phyloP scores from a whole-genome alignment of 768 basidiomycete species.

The Pulveroboletus sp. region DNA sequence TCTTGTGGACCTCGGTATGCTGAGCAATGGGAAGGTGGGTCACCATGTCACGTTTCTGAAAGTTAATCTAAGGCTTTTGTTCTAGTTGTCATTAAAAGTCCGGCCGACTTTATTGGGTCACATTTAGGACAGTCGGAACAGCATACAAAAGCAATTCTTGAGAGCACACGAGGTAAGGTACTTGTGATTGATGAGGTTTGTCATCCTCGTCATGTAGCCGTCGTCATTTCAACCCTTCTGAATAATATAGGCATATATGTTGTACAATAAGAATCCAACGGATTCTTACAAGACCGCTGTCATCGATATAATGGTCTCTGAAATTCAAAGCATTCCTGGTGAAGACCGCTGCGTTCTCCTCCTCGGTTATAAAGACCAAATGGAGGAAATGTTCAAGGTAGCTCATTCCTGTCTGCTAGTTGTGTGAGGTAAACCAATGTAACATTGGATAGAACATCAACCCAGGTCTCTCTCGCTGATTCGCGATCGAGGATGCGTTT shows the following conservation, averaged over 20 bases:
- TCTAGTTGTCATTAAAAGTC: constrained; percentile 62
- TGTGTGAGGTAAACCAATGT: not conserved
- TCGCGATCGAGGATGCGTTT: constrained; percentile 66
- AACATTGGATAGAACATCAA: constrained; percentile 57
- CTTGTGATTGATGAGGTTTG: constrained; percentile 67
- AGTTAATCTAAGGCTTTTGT: not conserved
- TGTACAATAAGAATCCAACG: constrained; percentile 40
- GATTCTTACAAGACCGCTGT: constrained; percentile 64
- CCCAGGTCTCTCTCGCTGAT: constrained; percentile 61
- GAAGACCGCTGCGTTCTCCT: constrained; percentile 68
- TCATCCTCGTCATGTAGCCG: not conserved
- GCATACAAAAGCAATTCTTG: constrained; percentile 62
- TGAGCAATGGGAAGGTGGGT: constrained; percentile 73
- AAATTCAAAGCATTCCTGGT: constrained; percentile 64
- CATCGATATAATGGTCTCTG: constrained; percentile 71
- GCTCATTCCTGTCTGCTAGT: not conserved
- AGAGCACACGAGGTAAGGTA: constrained; percentile 57
- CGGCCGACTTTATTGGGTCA: constrained; percentile 61
- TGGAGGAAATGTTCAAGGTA: constrained; percentile 74
- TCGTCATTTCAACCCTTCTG: not conserved
- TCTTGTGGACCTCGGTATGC: constrained; percentile 52
- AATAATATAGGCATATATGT: constrained; percentile 56
- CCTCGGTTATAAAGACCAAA: constrained; percentile 61
- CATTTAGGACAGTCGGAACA: constrained; percentile 56
- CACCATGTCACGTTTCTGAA: not conserved